These are phyloP conservation scores for Saccharomyces hybrid DNA, from an alignment of 1,139 yeast genomes.

Conservation along the genomic window DNA sequence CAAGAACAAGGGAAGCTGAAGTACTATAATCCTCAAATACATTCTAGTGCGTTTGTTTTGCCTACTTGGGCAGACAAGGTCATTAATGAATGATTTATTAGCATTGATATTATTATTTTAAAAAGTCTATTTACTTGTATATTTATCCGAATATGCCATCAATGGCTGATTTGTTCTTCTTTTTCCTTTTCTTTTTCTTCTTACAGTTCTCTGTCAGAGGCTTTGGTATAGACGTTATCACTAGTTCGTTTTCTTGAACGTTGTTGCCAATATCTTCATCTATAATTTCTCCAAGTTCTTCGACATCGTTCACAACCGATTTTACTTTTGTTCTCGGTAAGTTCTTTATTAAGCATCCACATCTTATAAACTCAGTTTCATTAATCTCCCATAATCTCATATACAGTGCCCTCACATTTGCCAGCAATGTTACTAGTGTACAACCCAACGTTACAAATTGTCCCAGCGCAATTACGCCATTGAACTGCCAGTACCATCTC, in stretches of 20 bases:
- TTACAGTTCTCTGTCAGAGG: conserved; percentile 6
- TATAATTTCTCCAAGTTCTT: conserved; percentile 7
- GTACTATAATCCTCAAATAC: conserved; percentile 71
- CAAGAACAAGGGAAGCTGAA: conserved; percentile 50
- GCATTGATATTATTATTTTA: neutral
- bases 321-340: conserved; percentile 1
- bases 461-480: conserved; percentile 63
- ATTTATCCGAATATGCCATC: conserved; percentile 50
- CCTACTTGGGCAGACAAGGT: conserved; percentile 71
- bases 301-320: conserved; percentile 5
- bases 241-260: conserved; percentile 32
- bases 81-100: conserved; percentile 9
- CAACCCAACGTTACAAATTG: conserved; percentile 74
- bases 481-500: conserved; percentile 47
- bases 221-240: conserved; percentile 4
- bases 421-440: conserved; percentile 51
- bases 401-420: conserved; percentile 38
- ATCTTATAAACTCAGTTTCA: conserved; percentile 8
- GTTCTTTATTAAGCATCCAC: conserved; percentile 3
- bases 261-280: conserved; percentile 16
- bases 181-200: conserved; percentile 38
- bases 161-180: conserved; percentile 43
- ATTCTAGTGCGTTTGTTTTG: conserved; percentile 70
- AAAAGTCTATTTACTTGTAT: neutral
- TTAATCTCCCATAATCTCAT: conserved; percentile 25